Percentiles rank a stretch among this genome's conserved stretches.
Evolutionary conservation across 495 filamentous ascomycete species (phyloP).

Genomic region (Corynascus novoguineensis): DNA sequence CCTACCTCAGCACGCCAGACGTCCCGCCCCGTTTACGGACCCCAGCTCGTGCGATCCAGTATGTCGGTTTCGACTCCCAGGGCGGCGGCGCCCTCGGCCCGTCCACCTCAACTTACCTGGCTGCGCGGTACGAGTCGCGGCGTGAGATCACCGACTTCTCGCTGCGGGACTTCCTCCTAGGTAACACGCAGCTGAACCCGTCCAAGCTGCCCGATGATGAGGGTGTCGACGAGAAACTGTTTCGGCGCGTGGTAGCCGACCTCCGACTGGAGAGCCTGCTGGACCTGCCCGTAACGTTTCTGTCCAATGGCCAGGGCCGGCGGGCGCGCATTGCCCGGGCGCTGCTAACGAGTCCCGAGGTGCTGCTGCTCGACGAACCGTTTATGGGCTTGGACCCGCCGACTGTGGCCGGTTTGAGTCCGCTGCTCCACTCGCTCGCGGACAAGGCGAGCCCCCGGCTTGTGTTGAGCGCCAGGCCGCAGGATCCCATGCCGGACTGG

Average conservation of each 20-base stretch:
- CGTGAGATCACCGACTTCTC: conserved; percentile 84
- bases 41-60: conserved; percentile 63
- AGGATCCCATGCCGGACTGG: conserved; percentile 85
- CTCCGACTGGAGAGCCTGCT: conserved; percentile 61
- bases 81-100: conserved; percentile 34
- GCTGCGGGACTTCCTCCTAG: conserved; percentile 68
- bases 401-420: conserved; percentile 62
- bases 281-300: conserved; percentile 72
- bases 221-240: conserved; percentile 35
- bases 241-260: conserved; percentile 59
- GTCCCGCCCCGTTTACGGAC: conserved; percentile 50
- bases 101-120: conserved; percentile 68
- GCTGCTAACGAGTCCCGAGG: conserved; percentile 67
- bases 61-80: conserved; percentile 73
- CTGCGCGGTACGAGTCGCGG: conserved; percentile 85
- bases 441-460: conserved; percentile 60
- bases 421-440: conserved; percentile 60
- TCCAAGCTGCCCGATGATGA: conserved; percentile 42
- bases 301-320: conserved; percentile 90
- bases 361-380: conserved; percentile 85
- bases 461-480: conserved; percentile 70
- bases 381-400: conserved; percentile 95
- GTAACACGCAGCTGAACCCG: conserved; percentile 69
- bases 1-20: conserved; percentile 62
- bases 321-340: conserved; percentile 83